Conservation (phyloP, 768 basidiomycete species). For the Kwoniella heveanensis region DNA sequence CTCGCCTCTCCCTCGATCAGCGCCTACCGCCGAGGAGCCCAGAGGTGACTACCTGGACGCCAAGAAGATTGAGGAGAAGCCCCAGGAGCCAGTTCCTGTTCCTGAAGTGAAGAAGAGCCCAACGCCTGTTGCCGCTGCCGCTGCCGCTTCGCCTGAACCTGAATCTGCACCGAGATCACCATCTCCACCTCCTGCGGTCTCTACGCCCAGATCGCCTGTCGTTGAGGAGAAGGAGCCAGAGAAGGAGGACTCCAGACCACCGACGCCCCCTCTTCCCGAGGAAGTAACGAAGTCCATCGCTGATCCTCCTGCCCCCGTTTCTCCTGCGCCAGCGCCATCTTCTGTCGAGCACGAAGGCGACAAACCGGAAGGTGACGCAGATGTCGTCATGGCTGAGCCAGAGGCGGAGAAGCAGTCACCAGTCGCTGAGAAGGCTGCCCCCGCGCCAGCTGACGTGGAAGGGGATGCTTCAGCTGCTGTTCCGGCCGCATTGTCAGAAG, state of each 20-base stretch:
- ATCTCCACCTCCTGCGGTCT: not conserved
- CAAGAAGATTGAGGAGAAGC: conserved; percentile 12
- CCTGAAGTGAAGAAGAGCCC: not conserved
- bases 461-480: not conserved
- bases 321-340: not conserved
- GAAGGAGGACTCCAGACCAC: conserved; percentile 15
- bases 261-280: conserved; percentile 10
- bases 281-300: not conserved
- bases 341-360: not conserved
- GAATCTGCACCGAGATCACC: not conserved
- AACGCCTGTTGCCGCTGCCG: not conserved
- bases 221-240: conserved; percentile 1
- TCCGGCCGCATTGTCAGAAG: not conserved
- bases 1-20: conserved; percentile 20
- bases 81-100: not conserved
- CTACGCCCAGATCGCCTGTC: conserved; percentile 2
- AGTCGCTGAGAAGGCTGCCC: not conserved
- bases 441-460: not conserved
- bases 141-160: not conserved
- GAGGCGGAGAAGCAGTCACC: not conserved
- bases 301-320: not conserved
- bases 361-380: conserved; percentile 19
- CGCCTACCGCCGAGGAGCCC: not conserved
- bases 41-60: not conserved
- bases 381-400: conserved; percentile 27